phyloP scores from a whole-genome alignment of 768 basidiomycete genomes.

The Lactarius trivialis region DNA sequence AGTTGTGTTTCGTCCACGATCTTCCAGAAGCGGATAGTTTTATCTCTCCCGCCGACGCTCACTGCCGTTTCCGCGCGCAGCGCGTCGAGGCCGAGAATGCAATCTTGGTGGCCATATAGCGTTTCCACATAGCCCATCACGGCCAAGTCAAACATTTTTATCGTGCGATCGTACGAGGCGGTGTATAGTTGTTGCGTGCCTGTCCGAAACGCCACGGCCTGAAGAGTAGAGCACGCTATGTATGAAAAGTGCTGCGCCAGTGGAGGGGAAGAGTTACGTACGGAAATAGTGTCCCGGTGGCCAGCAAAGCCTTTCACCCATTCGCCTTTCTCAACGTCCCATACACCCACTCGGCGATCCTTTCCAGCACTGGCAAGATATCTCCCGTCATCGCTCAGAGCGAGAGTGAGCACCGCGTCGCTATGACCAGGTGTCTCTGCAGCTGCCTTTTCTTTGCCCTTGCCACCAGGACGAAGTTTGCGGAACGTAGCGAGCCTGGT shows the following conservation, averaged over 20 bases:
- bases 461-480: conserved; percentile 45
- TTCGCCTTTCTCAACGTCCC: conserved; percentile 68
- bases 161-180: conserved; percentile 77
- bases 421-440: conserved; percentile 65
- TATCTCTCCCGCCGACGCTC: conserved; percentile 84
- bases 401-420: conserved; percentile 78
- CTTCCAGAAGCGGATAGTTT: conserved; percentile 93
- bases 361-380: conserved; percentile 82
- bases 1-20: conserved; percentile 91
- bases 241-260: conserved; percentile 34
- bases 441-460: conserved; percentile 52
- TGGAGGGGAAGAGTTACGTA: conserved; percentile 39
- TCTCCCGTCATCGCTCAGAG: conserved; percentile 79
- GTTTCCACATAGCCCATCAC: conserved; percentile 95
- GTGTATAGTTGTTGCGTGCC: conserved; percentile 69
- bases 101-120: conserved; percentile 94
- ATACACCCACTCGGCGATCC: conserved; percentile 77
- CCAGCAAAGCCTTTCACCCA: conserved; percentile 84
- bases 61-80: conserved; percentile 80
- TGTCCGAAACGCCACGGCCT: conserved; percentile 74
- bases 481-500: conserved; percentile 51
- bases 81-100: conserved; percentile 68
- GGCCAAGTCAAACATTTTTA: conserved; percentile 78
- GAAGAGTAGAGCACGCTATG: conserved; percentile 4
- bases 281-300: conserved; percentile 61